Conservation (phyloP, 2,329 filamentous ascomycete genomes). For the Fusarium oxysporum region DNA sequence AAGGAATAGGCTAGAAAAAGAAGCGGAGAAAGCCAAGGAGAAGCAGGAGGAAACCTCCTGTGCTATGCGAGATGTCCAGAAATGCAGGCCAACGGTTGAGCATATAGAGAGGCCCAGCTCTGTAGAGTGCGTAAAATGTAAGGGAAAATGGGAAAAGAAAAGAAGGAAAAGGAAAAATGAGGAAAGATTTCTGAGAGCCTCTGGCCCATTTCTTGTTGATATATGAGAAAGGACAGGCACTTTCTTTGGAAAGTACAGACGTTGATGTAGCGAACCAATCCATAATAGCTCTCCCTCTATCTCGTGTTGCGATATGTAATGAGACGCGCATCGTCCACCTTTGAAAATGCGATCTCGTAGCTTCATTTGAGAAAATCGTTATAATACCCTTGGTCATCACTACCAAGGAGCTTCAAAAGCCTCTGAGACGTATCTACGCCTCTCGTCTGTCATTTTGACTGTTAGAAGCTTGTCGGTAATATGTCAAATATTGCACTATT, state of each 20-base stretch:
- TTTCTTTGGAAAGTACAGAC: fast-evolving
- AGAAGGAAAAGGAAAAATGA: neutral
- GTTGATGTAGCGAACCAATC: neutral
- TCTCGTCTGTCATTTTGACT: neutral
- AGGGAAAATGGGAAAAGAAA: neutral
- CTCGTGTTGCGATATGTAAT: neutral
- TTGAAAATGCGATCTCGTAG: fast-evolving
- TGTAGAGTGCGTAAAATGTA: neutral
- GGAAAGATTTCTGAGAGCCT: fast-evolving
- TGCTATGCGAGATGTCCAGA: fast-evolving
- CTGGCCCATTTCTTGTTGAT: fast-evolving
- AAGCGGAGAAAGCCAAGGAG: neutral
- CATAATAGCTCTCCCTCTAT: fast-evolving
- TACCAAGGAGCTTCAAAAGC: neutral
- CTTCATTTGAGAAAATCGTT: fast-evolving
- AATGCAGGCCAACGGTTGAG: neutral
- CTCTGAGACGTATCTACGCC: neutral
- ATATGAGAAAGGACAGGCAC: fast-evolving
- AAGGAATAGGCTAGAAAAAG: neutral
- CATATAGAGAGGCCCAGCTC: neutral
- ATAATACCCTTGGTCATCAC: fast-evolving
- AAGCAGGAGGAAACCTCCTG: fast-evolving
- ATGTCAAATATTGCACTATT: neutral
- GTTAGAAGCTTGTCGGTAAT: neutral
- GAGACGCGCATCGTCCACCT: neutral